phyloP scores from a whole-genome alignment of 2,329 filamentous ascomycete species.

The Pseudocercospora crystallina region DNA sequence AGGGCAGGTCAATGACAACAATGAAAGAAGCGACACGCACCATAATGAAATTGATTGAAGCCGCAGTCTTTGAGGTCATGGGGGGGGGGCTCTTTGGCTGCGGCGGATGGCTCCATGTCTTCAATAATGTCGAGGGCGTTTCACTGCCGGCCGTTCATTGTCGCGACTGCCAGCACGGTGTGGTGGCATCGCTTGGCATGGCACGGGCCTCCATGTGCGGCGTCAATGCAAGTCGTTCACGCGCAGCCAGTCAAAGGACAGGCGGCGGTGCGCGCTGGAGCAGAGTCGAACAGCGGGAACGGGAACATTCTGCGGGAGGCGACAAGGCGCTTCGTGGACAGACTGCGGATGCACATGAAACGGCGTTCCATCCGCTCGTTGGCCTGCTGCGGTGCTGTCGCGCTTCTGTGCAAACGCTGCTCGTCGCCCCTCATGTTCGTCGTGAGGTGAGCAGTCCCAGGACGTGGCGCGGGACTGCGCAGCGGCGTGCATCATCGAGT shows the following conservation, averaged over 20 bases:
- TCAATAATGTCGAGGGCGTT: constrained; percentile 72
- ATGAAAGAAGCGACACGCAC: constrained; percentile 31
- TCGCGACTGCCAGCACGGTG: constrained; percentile 17
- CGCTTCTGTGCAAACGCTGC: not conserved
- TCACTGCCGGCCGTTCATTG: constrained; percentile 38
- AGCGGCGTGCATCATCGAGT: too few species aligned
- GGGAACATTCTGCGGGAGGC: not conserved
- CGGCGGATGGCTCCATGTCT: constrained; percentile 79
- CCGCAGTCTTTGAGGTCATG: too few species aligned
- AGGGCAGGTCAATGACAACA: constrained; percentile 11
- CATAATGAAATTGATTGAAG: constrained; percentile 15
- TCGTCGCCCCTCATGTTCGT: not conserved
- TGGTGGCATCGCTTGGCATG: constrained; percentile 32
- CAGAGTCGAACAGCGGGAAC: not conserved
- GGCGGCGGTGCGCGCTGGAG: constrained; percentile 4
- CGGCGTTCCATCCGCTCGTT: too few species aligned
- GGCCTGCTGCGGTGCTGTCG: not conserved
- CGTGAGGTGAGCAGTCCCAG: not conserved
- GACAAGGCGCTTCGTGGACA: not conserved
- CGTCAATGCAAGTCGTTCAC: constrained; percentile 6
- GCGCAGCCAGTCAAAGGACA: constrained; percentile 12
- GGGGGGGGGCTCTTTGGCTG: too few species aligned
- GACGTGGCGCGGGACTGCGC: not conserved
- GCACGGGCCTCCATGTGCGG: constrained; percentile 17
- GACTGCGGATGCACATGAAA: not conserved